phyloP scores from a whole-genome alignment of 164 flowering plant genomes.

The Piper longum region DNA sequence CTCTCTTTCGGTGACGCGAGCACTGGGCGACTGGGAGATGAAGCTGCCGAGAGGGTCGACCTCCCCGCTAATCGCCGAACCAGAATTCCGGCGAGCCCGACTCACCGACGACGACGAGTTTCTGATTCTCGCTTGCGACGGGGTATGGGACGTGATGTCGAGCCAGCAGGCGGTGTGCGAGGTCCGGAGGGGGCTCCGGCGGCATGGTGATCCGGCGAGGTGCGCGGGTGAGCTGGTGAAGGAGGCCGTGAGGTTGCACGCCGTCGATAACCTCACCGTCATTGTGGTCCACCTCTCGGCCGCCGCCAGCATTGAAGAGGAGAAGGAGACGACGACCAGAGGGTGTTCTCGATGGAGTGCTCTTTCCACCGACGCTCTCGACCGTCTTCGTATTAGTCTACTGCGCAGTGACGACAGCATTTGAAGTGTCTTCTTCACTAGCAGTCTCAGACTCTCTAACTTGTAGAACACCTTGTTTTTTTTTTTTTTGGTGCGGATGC shows the following conservation, averaged over 20 bases:
- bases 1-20: slow-evolving; percentile 59
- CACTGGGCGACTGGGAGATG: slow-evolving; percentile 90
- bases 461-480: too few relatives aligned
- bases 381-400: slow-evolving; percentile 16
- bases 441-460: too few relatives aligned
- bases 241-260: slow-evolving; percentile 47
- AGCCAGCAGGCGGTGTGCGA: slow-evolving; percentile 71
- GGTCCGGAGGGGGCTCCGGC: slow-evolving; percentile 52
- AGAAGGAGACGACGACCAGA: slow-evolving; percentile 16
- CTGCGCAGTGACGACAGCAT: too few relatives aligned
- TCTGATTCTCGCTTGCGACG: slow-evolving; percentile 77
- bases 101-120: slow-evolving; percentile 83
- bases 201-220: slow-evolving; percentile 60
- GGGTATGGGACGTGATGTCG: slow-evolving; percentile 88
- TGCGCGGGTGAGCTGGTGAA: slow-evolving; percentile 64
- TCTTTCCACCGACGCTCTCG: slow-evolving; percentile 53
- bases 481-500: too few relatives aligned
- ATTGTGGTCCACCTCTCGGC: slow-evolving; percentile 53
- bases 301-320: slow-evolving; percentile 8
- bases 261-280: slow-evolving; percentile 72
- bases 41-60: slow-evolving; percentile 48
- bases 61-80: slow-evolving; percentile 74
- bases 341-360: slow-evolving; percentile 27
- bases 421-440: too few relatives aligned
- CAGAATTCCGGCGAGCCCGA: slow-evolving; percentile 43